A percentile compares a stretch with the other conserved stretches of the same genome.
These are phyloP conservation scores for Fonsecaea nubica DNA, from an alignment of 2,329 filamentous ascomycete species.

Conservation along the genomic window DNA sequence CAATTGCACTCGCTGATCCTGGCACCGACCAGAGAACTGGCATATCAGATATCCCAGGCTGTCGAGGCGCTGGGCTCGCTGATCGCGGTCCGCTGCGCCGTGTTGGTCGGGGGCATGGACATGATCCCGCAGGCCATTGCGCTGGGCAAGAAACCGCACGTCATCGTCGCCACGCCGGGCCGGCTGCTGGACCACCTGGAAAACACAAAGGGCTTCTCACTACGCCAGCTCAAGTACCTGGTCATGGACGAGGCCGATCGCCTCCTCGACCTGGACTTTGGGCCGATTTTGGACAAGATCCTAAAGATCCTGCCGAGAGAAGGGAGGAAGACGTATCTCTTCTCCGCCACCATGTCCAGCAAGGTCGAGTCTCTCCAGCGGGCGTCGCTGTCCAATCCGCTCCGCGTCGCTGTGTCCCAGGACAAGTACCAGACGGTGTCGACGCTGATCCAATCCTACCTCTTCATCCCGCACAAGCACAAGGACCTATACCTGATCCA, in stretches of 20 bases:
- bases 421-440: constrained; percentile 91
- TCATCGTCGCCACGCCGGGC: constrained; percentile 90
- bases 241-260: constrained; percentile 96
- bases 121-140: constrained; percentile 93
- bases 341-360: constrained; percentile 91
- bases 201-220: constrained; percentile 93
- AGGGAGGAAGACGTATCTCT: constrained; percentile 79
- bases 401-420: constrained; percentile 79
- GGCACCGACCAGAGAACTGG: constrained; percentile 90
- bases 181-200: constrained; percentile 89
- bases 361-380: constrained; percentile 93
- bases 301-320: constrained; percentile 84
- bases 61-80: constrained; percentile 87
- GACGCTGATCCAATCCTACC: constrained; percentile 82
- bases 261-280: constrained; percentile 91
- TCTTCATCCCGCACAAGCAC: constrained; percentile 83
- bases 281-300: constrained; percentile 89
- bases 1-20: constrained; percentile 87
- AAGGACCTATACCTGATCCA: constrained; percentile 92
- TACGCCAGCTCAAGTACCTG: constrained; percentile 81
- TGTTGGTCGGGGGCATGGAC: constrained; percentile 92
- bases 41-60: constrained; percentile 85
- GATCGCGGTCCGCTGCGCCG: constrained; percentile 84
- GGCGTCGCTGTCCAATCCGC: constrained; percentile 82
- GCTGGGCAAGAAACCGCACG: constrained; percentile 92